These are phyloP conservation scores for Marasmius tenuissimus DNA, from an alignment of 1,284 basidiomycete species.

Conservation along the genomic window DNA sequence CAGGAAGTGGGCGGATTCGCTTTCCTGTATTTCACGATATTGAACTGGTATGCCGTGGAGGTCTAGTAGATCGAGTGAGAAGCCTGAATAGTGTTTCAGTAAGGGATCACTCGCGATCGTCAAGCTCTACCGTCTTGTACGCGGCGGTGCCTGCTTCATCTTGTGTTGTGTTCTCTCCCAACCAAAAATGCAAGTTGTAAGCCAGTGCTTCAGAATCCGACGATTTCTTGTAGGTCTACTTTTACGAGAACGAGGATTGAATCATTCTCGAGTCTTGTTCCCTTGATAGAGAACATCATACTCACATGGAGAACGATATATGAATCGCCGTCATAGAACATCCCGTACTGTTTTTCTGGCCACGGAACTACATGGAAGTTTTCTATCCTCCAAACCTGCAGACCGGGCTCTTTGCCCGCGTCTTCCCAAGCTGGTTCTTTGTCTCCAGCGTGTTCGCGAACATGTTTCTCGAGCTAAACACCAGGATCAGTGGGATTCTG, in stretches of 20 bases:
- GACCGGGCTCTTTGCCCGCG: constrained; percentile 41
- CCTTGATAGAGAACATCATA: not conserved
- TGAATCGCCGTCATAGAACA: constrained; percentile 64
- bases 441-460: constrained; percentile 54
- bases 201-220: constrained; percentile 46
- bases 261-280: not conserved
- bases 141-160: constrained; percentile 68
- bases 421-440: constrained; percentile 52
- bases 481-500: not conserved
- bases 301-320: constrained; percentile 63
- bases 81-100: not conserved
- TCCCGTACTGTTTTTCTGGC: constrained; percentile 50
- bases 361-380: constrained; percentile 55
- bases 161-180: constrained; percentile 57
- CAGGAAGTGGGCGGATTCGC: constrained; percentile 57
- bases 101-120: constrained; percentile 49
- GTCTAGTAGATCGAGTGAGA: constrained; percentile 28
- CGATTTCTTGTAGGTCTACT: constrained; percentile 52
- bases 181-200: constrained; percentile 68
- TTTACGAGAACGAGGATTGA: not conserved
- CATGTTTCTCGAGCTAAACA: constrained; percentile 53
- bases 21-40: constrained; percentile 61
- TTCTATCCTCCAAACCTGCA: constrained; percentile 62
- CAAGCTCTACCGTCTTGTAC: constrained; percentile 68
- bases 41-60: constrained; percentile 55